Base-by-base conservation (phyloP, 2,329 filamentous ascomycete genomes). In the Aspergillus hiratsukae region DNA sequence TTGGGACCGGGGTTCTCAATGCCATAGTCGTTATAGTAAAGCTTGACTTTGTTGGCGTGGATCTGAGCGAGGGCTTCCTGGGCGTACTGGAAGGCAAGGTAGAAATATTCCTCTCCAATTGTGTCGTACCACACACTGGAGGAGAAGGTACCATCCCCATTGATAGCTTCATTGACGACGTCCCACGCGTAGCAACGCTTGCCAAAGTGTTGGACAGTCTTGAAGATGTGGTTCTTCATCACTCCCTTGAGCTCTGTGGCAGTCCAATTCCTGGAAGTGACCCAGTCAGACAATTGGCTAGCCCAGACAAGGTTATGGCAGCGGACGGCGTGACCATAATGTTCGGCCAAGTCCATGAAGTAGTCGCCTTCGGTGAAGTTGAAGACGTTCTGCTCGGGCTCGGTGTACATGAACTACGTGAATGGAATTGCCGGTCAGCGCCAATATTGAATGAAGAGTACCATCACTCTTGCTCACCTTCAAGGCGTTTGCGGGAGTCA, bases 401-500 rank as follows among this genome's bases (percentile, higher is more conserved):
- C 82, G 21, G 78, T 84, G 61, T 77, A 76, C 56, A 83, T 76
- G 83, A 83, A 88, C 76, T 83, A 81, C 69, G 31, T 37, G 0
- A 7, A 17, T 7, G 7, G 6, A 7, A n/a, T 17, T 14, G 14
- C 17, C 31, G 4, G 31, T 37, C 31, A 61, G 49, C 37, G 19
- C 31, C 40, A 55, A 19, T 31, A 54, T 23, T 58, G n/a, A 56
- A 45, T 7, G 7, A 17, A 3, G 14, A 3, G 31, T 31, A 40
- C 10, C 27, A 51, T 45, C 21, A 23, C 54, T 31, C n/a, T 40
- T 3, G 5, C 56, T 43, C 52, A 68, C 66, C 61, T 82, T 81
- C 67, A 84, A 80, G 2, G 78, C 78, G 66, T 87, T 87, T 50
- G 81, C 81, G 0, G 83, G 82, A 0, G 84, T 86, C n/a, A 85